Conservation (phyloP, 805 yeast species). For the Vanderwaltozyma verrucispora region DNA sequence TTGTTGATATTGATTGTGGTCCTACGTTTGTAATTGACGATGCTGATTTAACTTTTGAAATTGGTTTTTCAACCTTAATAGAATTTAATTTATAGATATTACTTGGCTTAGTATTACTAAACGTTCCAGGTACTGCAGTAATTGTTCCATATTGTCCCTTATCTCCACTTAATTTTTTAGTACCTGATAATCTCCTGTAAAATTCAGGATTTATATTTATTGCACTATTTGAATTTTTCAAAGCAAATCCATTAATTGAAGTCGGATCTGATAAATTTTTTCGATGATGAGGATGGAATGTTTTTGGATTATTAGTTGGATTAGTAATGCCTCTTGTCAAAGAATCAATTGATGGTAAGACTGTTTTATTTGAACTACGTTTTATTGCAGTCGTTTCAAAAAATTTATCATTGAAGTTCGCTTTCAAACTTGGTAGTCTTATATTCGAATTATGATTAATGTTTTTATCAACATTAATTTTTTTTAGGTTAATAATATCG, state of each 20-base stretch:
- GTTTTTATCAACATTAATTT: background rate
- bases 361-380: background rate
- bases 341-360: constrained; percentile 1
- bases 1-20: background rate
- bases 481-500: background rate
- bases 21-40: background rate
- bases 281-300: background rate
- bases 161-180: too few species aligned
- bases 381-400: too few species aligned
- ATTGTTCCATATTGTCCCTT: too few species aligned
- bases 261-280: background rate
- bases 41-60: background rate
- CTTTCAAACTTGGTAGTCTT: background rate
- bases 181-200: too few species aligned
- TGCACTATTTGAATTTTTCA: background rate
- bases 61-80: background rate
- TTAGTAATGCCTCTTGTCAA: background rate
- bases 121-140: too few species aligned
- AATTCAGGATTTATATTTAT: too few species aligned
- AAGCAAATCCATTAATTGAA: too few species aligned
- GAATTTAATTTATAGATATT: background rate
- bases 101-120: background rate
- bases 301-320: background rate
- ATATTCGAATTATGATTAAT: background rate
- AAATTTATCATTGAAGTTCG: too few species aligned